These are phyloP conservation scores for Prunus fruticosa DNA, from an alignment of 306 rosid genomes.

Conservation along the genomic window DNA sequence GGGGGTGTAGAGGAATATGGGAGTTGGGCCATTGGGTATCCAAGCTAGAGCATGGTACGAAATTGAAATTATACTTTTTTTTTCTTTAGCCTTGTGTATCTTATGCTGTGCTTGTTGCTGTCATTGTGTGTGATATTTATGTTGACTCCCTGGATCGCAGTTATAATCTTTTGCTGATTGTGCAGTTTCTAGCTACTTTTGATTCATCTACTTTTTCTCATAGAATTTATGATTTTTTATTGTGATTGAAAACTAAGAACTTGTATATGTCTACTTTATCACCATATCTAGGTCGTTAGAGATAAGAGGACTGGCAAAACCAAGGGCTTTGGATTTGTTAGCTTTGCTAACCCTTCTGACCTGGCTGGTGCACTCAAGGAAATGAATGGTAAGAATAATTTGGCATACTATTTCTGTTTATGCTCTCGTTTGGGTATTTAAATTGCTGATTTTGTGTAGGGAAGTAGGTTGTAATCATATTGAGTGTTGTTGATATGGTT, in stretches of 20 bases:
- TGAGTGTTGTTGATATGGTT: too few species aligned
- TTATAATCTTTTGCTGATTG: not conserved
- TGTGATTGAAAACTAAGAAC: not conserved
- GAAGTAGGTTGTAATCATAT: not conserved
- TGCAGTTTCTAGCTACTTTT: not conserved
- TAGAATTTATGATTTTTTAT: not conserved
- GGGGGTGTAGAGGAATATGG: not conserved
- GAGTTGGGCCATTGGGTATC: not conserved
- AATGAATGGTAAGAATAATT: constrained; percentile 62
- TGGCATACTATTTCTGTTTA: not conserved
- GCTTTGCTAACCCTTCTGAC: constrained; percentile 79
- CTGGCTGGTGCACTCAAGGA: constrained; percentile 95
- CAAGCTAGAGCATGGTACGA: not conserved
- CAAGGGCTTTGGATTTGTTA: constrained; percentile 96
- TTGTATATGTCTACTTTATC: constrained; percentile 7
- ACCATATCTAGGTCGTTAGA: constrained; percentile 69
- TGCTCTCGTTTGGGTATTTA: too few species aligned
- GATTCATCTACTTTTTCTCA: not conserved
- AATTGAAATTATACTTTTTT: not conserved
- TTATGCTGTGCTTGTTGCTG: not conserved
- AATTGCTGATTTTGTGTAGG: not conserved
- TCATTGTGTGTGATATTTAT: not conserved
- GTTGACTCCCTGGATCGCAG: not conserved
- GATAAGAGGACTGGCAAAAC: constrained; percentile 97
- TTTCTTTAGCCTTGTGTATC: not conserved